Evolutionary conservation across 2,329 filamentous ascomycete genomes (phyloP).

Genomic region (Verticillium nonalfalfae): DNA sequence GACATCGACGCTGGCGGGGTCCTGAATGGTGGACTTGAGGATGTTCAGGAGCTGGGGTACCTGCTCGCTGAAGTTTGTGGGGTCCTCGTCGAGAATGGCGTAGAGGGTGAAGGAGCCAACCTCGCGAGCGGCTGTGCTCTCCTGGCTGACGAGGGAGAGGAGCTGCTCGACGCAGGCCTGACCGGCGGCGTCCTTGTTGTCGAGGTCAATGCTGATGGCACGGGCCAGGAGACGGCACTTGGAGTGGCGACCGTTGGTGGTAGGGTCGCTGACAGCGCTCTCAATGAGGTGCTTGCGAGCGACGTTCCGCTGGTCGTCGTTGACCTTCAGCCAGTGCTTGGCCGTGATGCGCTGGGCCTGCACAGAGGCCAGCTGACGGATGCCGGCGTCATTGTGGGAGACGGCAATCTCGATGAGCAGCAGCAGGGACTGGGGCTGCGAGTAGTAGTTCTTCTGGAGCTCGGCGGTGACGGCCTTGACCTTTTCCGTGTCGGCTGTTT

Average conservation of each 20-base stretch:
- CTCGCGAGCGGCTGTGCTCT: slow-evolving; percentile 73
- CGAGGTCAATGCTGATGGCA: slow-evolving; percentile 78
- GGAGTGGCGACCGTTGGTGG: slow-evolving; percentile 73
- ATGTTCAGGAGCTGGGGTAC: slow-evolving; percentile 73
- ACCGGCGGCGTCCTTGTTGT: slow-evolving; percentile 46
- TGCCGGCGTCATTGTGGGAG: slow-evolving; percentile 63
- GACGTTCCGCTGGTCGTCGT: slow-evolving; percentile 68
- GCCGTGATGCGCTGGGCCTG: slow-evolving; percentile 77
- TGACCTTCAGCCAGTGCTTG: slow-evolving; percentile 78
- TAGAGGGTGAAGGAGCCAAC: slow-evolving; percentile 91
- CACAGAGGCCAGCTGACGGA: slow-evolving; percentile 87
- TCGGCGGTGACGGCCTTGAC: slow-evolving; percentile 86
- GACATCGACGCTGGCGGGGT: slow-evolving; percentile 86
- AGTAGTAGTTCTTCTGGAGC: slow-evolving; percentile 91
- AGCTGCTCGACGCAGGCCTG: slow-evolving; percentile 78
- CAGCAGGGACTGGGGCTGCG: slow-evolving; percentile 74
- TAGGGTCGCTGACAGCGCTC: slow-evolving; percentile 73
- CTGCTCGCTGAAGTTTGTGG: slow-evolving; percentile 77
- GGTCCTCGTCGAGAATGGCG: slow-evolving; percentile 83
- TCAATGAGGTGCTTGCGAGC: slow-evolving; percentile 80
- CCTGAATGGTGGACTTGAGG: slow-evolving; percentile 81
- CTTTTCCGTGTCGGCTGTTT: slow-evolving; percentile 74
- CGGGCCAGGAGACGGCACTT: slow-evolving; percentile 82
- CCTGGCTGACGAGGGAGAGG: slow-evolving; percentile 70
- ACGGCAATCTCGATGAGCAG: slow-evolving; percentile 84